Base-by-base conservation (phyloP, 2,329 filamentous ascomycete genomes). In the Aureobasidium sp. region DNA sequence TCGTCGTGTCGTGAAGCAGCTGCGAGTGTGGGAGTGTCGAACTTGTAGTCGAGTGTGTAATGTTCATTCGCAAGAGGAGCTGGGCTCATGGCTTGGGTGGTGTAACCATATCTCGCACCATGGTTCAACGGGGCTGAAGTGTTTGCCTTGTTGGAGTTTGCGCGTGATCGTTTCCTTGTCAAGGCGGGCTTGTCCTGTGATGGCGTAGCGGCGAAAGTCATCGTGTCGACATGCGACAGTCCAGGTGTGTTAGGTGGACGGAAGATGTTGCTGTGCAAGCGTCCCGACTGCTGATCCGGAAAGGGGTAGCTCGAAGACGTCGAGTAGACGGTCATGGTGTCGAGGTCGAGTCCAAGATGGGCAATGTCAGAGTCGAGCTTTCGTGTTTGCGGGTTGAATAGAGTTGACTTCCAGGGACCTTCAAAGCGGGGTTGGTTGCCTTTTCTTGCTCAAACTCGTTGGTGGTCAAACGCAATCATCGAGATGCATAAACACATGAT, bases 41-140 rank as follows among this genome's bases (percentile, higher is more conserved):
- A 71, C 1, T 80, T 80, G 42, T 78, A 78, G 41, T 78, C 79
- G 4, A 82, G 71, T 25, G 72, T 70, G 69, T 83, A 82, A 64
- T 73, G 74, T 51, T 81, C 79, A 68, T 82, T 80, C 14, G 81
- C 79, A 54, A 81, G 74, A 3, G 76, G 60, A 21, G 62, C 45
- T 42, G 62, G 64, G n/a, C 62, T 64, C 16, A 45, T 53, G 9
- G 44, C 54, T 27, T 54, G 53, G 0, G 45, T 16, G 5, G 30
- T 34, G 37, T 39, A 59, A 14, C 10, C n/a, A 34, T 62, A 32
- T 48, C n/a, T 51, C 8, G 9, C 3, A 4, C 7, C 37, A 42
- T 55, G n/a, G 10, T 16, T 27, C 13, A 53, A 3, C 14, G 53
- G n/a, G 1, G 61, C 54, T 21, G 61, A 48, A 21, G 44, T 39